These are phyloP conservation scores for Tolypocladium album DNA, from an alignment of 2,329 filamentous ascomycete genomes.

Conservation along the genomic window DNA sequence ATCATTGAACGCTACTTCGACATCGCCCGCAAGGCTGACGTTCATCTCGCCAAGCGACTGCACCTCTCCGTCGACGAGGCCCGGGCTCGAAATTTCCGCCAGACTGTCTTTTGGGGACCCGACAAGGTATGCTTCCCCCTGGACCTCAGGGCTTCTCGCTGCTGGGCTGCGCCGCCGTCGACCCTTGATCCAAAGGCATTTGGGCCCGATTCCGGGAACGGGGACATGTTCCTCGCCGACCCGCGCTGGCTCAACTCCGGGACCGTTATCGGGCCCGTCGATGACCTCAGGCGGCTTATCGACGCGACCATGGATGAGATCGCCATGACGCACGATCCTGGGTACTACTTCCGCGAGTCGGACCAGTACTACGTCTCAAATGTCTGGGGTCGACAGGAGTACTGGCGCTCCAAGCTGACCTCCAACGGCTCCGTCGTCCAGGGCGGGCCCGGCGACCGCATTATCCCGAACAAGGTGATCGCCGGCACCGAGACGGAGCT, in stretches of 20 bases:
- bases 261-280: conserved; percentile 30
- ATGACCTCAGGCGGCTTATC: conserved; percentile 15
- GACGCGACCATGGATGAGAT: conserved; percentile 17
- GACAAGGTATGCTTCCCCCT: conserved; percentile 34
- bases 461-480: conserved; percentile 8
- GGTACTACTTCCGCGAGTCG: conserved; percentile 21
- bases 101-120: conserved; percentile 31
- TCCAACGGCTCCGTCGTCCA: conserved; percentile 9
- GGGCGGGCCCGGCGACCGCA: conserved; percentile 9
- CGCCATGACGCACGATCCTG: conserved; percentile 19
- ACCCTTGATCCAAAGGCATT: conserved; percentile 20
- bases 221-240: conserved; percentile 18
- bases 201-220: conserved; percentile 22
- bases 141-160: conserved; percentile 23
- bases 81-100: conserved; percentile 18
- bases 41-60: conserved; percentile 37
- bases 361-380: conserved; percentile 34
- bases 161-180: conserved; percentile 27
- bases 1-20: conserved; percentile 52
- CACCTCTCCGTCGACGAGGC: conserved; percentile 23
- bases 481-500: conserved; percentile 16
- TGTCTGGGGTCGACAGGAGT: conserved; percentile 30
- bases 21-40: conserved; percentile 40
- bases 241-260: conserved; percentile 34
- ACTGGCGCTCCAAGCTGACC: conserved; percentile 21